Base-by-base conservation (phyloP, 345 rosid species). In the Trapa bicornis region DNA sequence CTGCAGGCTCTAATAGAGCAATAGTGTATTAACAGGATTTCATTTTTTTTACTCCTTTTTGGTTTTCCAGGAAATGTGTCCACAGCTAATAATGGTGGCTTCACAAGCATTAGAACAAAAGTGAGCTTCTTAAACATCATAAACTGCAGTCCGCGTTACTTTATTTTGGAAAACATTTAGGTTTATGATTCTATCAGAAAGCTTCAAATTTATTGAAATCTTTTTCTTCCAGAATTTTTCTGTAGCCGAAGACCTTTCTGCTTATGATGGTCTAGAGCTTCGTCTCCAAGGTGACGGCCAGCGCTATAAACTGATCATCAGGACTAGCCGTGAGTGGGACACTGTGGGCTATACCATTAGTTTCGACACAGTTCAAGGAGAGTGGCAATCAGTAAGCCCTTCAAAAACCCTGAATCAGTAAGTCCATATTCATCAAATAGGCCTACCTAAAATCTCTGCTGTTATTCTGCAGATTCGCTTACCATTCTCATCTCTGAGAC, bases 1-100 rank as follows among this genome's bases (percentile, higher is more conserved):
- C 32, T 38, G 41, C 13, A 64, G 33, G 14, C 33, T 42, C 36
- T 43, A 50, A 22, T 58, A 65, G 33, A 35, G 32, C 47, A 61
- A 37, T 15, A 7, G 37, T 17, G 50, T 42, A 39, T 39, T n/a
- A 29, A 42, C 0, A 7, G 38, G 7, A 14, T 6, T 37, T 65
- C 36, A 52, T 11, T 15, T 2, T 15, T 2, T 35, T 3, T 5
- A 38, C 22, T 70, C 71, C 50, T 22, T 64, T 67, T 53, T 45
- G 38, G 52, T 35, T 63, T 2, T 64, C 15, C 80, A 93, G 96
- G 99, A 63, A 72, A 68, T 73, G 96, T 94, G 61, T 94, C 99
- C 67, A 93, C 97, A 10, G 86, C 86, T 47, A 94, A 94, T 71
- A 90, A 88, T 74, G 99, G 99, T 39, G 99, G 99, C 35, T 94